Evolutionary conservation across 1,284 basidiomycete genomes (phyloP).

Genomic region (Austroboletus niveus): DNA sequence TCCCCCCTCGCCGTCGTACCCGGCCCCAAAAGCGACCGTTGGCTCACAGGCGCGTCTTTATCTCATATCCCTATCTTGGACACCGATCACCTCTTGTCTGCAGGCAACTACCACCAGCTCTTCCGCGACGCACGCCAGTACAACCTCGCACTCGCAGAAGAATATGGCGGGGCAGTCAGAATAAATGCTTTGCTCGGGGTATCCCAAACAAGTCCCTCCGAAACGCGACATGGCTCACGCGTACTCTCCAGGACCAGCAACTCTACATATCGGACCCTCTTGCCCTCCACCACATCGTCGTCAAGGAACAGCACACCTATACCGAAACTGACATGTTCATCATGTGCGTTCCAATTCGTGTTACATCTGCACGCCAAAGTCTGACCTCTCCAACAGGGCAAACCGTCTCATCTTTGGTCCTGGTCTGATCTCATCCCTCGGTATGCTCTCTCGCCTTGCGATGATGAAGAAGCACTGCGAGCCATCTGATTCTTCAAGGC

Average conservation of each 20-base stretch:
- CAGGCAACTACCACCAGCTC: slow-evolving; percentile 49
- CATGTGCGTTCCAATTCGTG: slow-evolving; percentile 35
- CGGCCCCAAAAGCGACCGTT: slow-evolving; percentile 30
- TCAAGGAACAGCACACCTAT: slow-evolving; percentile 49
- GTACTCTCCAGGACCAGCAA: slow-evolving; percentile 33
- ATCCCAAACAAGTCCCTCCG: not conserved
- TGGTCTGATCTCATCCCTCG: slow-evolving; percentile 32
- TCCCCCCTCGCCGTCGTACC: slow-evolving; percentile 18
- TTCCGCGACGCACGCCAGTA: slow-evolving; percentile 50
- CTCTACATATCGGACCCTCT: slow-evolving; percentile 50
- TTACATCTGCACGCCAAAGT: slow-evolving; percentile 23
- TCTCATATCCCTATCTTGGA: not conserved
- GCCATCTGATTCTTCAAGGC: slow-evolving; percentile 29
- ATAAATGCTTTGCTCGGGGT: slow-evolving; percentile 55
- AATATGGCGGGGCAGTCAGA: slow-evolving; percentile 48
- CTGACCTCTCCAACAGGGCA: slow-evolving; percentile 30
- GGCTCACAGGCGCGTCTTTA: slow-evolving; percentile 39
- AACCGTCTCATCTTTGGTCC: slow-evolving; percentile 28
- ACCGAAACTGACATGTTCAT: slow-evolving; percentile 51
- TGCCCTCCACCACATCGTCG: slow-evolving; percentile 44
- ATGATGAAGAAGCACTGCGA: slow-evolving; percentile 4
- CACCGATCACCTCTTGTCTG: not conserved
- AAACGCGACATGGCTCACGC: slow-evolving; percentile 11
- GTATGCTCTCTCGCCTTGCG: slow-evolving; percentile 32
- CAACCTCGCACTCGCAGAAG: slow-evolving; percentile 42